Evolutionary conservation across 1,139 yeast species (phyloP).

Genomic region (Nakaseomyces bracarensis): DNA sequence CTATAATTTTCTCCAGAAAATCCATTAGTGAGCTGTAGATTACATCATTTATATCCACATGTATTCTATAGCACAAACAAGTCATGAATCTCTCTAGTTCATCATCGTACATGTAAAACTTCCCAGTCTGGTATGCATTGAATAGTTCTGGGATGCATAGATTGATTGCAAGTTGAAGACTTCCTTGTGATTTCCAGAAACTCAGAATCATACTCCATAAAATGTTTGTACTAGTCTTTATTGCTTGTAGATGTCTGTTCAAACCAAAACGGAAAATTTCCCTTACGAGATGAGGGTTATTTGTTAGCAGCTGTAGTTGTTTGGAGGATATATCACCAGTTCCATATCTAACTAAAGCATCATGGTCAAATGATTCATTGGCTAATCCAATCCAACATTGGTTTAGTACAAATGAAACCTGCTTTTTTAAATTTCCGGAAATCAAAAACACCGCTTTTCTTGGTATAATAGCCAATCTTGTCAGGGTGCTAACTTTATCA

Average conservation of each 20-base stretch:
- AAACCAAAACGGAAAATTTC: conserved; percentile 62
- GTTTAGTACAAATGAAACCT: conserved; percentile 49
- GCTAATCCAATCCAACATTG: conserved; percentile 72
- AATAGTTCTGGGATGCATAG: conserved; percentile 24
- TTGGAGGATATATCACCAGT: conserved; percentile 59
- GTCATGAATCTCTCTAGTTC: conserved; percentile 20
- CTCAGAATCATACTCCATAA: conserved; percentile 49
- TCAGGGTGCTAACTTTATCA: conserved; percentile 33
- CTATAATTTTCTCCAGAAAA: conserved; percentile 50
- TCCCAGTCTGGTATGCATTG: conserved; percentile 24
- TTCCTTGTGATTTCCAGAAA: conserved; percentile 17
- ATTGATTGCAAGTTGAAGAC: conserved; percentile 18
- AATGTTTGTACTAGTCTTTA: conserved; percentile 56
- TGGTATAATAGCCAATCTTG: conserved; percentile 58
- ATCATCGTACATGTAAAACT: conserved; percentile 19
- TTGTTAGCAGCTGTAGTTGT: conserved; percentile 58
- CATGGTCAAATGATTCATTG: conserved; percentile 8
- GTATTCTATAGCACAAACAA: conserved; percentile 18
- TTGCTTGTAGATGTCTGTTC: conserved; percentile 58
- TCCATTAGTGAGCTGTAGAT: conserved; percentile 46
- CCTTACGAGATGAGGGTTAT: conserved; percentile 51
- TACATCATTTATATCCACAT: conserved; percentile 51
- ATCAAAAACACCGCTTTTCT: conserved; percentile 61
- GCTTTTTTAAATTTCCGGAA: conserved; percentile 55
- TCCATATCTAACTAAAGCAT: conserved; percentile 42